phyloP scores from a whole-genome alignment of 371 early-diverging fungal species.

The Lichtheimia ornata region DNA sequence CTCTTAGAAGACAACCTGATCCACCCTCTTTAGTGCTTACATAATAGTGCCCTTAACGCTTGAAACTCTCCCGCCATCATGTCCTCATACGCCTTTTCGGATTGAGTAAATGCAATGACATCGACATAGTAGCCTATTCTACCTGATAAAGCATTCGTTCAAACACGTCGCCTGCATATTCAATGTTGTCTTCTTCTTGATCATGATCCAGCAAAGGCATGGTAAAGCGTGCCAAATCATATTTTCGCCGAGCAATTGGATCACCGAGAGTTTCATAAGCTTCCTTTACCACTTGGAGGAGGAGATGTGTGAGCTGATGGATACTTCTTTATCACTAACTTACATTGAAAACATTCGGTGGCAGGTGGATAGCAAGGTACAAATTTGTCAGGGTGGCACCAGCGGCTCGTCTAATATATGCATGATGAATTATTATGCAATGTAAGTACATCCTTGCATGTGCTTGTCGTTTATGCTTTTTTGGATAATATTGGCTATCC shows the following conservation, averaged over 20 bases:
- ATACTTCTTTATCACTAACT: background rate
- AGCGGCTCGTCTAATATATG: constrained; percentile 31
- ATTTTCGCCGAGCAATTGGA: background rate
- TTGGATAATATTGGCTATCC: background rate
- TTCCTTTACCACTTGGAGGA: constrained; percentile 1
- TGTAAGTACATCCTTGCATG: background rate
- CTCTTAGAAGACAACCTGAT: too few relatives aligned
- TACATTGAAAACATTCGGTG: constrained; percentile 45
- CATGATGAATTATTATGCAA: too few relatives aligned
- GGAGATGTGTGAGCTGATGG: background rate
- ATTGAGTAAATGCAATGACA: background rate
- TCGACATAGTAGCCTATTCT: background rate
- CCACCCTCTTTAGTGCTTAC: constrained; percentile 33
- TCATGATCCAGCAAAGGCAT: background rate
- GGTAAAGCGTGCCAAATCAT: background rate
- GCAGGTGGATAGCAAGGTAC: constrained; percentile 23
- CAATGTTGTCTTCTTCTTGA: constrained; percentile 16
- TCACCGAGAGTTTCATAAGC: constrained; percentile 3
- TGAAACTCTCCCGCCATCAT: constrained; percentile 70
- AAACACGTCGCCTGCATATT: constrained; percentile 47
- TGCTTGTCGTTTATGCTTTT: background rate
- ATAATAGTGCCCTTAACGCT: constrained; percentile 58
- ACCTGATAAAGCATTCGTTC: constrained; percentile 60
- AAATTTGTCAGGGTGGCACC: constrained; percentile 47
- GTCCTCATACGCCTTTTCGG: constrained; percentile 53